Percentiles rank a stretch among this genome's conserved stretches.
Evolutionary conservation across 352 stramenopile genomes (phyloP).

Genomic region (Pythium brachiatum): DNA sequence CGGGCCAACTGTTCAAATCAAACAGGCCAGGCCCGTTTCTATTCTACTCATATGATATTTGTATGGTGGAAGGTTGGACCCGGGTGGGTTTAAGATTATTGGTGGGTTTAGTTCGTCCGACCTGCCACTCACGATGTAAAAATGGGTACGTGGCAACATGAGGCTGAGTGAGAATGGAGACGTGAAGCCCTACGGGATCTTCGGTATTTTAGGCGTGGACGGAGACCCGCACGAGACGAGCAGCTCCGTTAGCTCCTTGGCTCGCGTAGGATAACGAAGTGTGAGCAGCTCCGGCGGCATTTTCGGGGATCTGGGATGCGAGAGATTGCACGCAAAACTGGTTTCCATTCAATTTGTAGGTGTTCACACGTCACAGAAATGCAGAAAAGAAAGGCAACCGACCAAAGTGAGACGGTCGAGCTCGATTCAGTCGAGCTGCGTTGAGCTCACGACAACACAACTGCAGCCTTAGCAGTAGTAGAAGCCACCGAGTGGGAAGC

Average conservation of each 20-base stretch:
- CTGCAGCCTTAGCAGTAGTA: conserved; percentile 6
- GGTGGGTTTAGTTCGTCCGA: not conserved
- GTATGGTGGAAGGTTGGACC: too few relatives aligned
- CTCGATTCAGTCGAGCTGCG: too few relatives aligned
- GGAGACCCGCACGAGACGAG: too few relatives aligned
- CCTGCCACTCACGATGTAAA: not conserved
- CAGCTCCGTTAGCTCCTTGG: too few relatives aligned
- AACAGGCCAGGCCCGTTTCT: too few relatives aligned
- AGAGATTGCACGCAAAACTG: not conserved
- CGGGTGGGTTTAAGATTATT: too few relatives aligned
- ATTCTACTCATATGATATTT: not conserved
- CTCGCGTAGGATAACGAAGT: too few relatives aligned
- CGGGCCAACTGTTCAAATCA: too few relatives aligned
- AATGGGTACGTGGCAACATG: not conserved
- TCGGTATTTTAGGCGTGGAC: not conserved
- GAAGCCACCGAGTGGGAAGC: conserved; percentile 1
- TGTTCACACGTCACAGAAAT: conserved; percentile 19
- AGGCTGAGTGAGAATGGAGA: too few relatives aligned
- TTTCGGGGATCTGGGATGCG: not conserved
- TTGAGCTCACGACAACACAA: too few relatives aligned
- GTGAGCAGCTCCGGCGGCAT: not conserved
- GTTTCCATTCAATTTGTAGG: not conserved
- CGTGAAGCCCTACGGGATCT: too few relatives aligned
- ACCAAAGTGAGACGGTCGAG: not conserved
- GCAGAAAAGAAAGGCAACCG: not conserved